These are phyloP conservation scores for Atalantia buxifolia DNA, from an alignment of 345 rosid species.

Conservation along the genomic window DNA sequence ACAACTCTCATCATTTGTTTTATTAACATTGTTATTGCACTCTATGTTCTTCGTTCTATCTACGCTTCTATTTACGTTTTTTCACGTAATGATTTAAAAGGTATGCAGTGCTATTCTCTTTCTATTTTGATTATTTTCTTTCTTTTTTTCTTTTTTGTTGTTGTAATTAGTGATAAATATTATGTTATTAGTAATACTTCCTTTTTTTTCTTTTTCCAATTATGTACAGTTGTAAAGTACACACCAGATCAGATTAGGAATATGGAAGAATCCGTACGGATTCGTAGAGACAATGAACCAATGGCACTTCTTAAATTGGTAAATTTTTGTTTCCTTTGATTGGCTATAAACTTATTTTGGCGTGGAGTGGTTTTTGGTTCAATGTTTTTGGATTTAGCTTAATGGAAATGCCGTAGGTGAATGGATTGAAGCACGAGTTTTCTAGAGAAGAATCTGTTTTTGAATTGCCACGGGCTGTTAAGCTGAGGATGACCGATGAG, in stretches of 20 bases:
- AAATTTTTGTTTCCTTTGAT: background rate
- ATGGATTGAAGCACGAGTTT: slow-evolving; percentile 49
- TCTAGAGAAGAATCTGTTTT: slow-evolving; percentile 27
- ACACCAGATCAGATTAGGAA: slow-evolving; percentile 79
- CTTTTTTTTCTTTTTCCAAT: slow-evolving; percentile 5
- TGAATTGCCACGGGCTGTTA: slow-evolving; percentile 52
- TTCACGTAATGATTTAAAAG: slow-evolving; percentile 41
- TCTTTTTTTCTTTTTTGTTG: background rate
- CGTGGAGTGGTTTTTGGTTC: background rate
- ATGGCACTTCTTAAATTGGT: slow-evolving; percentile 63
- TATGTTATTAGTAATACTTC: background rate
- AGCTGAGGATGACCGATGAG: slow-evolving; percentile 64
- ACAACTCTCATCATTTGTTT: slow-evolving; percentile 79
- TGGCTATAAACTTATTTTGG: background rate
- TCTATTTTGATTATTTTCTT: background rate
- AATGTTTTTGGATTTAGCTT: background rate
- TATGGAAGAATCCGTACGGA: slow-evolving; percentile 86
- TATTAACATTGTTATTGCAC: slow-evolving; percentile 87
- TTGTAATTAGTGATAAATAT: background rate
- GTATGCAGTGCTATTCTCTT: slow-evolving; percentile 10
- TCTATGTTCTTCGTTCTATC: slow-evolving; percentile 81
- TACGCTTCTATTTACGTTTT: slow-evolving; percentile 73
- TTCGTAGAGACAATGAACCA: slow-evolving; percentile 76
- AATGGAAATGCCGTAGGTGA: slow-evolving; percentile 40
- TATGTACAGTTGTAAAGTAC: slow-evolving; percentile 54